Percentiles rank a stretch among this genome's conserved stretches.
phyloP scores from a whole-genome alignment of 176 grass and related monocot species.

The Thinopyrum elongatum region DNA sequence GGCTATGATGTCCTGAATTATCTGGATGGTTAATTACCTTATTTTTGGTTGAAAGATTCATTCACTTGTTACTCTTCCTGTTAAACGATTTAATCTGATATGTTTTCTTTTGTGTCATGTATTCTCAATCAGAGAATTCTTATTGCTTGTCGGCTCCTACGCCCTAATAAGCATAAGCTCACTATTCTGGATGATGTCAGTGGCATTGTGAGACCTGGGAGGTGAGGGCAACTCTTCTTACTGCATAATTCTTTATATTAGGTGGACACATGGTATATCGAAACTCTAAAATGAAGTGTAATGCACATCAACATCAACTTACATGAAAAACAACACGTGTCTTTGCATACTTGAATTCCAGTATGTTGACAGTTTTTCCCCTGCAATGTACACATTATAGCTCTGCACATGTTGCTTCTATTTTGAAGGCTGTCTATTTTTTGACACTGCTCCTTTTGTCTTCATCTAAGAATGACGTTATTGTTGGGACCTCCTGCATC shows the following conservation, averaged over 20 bases:
- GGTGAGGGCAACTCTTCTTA: slow-evolving; percentile 39
- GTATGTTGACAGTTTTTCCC: not conserved
- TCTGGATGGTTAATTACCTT: not conserved
- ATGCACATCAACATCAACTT: not conserved
- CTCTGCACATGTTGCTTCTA: not conserved
- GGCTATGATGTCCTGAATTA: not conserved
- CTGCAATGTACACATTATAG: not conserved
- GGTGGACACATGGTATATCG: not conserved
- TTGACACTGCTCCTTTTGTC: not conserved
- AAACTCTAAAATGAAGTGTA: not conserved
- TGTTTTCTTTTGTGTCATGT: not conserved
- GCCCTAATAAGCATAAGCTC: slow-evolving; percentile 41
- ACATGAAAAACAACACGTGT: not conserved
- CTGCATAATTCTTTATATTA: not conserved
- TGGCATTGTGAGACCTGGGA: slow-evolving; percentile 57
- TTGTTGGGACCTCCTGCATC: slow-evolving; percentile 72
- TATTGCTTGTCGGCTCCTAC: slow-evolving; percentile 36
- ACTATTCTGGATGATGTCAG: slow-evolving; percentile 62
- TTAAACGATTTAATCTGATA: not conserved
- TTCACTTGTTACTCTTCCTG: not conserved
- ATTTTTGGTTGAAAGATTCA: not conserved
- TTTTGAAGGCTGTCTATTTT: not conserved
- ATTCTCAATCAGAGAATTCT: slow-evolving; percentile 48
- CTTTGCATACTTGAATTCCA: not conserved
- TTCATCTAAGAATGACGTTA: slow-evolving; percentile 62